Conservation (phyloP, 257 asterid genomes). For the Salvia splendens region DNA sequence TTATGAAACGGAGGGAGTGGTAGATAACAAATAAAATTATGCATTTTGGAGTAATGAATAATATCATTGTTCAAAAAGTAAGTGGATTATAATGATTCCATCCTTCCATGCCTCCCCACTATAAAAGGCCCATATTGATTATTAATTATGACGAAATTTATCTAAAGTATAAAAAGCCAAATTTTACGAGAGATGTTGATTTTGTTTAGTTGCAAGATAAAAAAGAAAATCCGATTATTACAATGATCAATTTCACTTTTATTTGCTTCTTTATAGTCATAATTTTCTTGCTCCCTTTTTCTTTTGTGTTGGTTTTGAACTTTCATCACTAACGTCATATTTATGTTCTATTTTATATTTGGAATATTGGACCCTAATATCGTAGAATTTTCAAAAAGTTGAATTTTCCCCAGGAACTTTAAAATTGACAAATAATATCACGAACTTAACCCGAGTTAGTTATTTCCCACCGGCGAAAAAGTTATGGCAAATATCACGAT, state of each 20-base stretch:
- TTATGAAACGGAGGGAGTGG: too few relatives aligned
- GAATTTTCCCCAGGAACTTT: too few relatives aligned
- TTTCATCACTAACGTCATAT: too few relatives aligned
- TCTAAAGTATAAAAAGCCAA: conserved; percentile 24
- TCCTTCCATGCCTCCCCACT: conserved; percentile 33
- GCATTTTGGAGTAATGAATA: conserved; percentile 22
- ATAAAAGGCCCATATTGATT: neutral
- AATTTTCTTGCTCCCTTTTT: too few relatives aligned
- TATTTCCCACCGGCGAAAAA: too few relatives aligned
- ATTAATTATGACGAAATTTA: conserved; percentile 26
- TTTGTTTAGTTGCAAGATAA: conserved; percentile 22
- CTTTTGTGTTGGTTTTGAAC: too few relatives aligned
- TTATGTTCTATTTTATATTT: too few relatives aligned
- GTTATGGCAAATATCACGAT: too few relatives aligned
- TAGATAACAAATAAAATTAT: conserved; percentile 2
- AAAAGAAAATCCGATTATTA: conserved; percentile 38
- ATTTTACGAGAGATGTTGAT: conserved; percentile 35
- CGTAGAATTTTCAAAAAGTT: too few relatives aligned
- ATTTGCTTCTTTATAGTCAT: conserved; percentile 24
- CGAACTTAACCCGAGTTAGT: too few relatives aligned
- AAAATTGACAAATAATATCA: too few relatives aligned
- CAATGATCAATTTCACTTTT: conserved; percentile 24
- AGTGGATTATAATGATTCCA: conserved; percentile 35
- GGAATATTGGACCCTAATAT: too few relatives aligned
- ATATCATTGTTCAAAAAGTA: conserved; percentile 13